Evolutionary conservation across 148 eudicot species (phyloP), one percentile per base, ranked within the genome.

Genomic region (Fagopyrum homotropicum): DNA sequence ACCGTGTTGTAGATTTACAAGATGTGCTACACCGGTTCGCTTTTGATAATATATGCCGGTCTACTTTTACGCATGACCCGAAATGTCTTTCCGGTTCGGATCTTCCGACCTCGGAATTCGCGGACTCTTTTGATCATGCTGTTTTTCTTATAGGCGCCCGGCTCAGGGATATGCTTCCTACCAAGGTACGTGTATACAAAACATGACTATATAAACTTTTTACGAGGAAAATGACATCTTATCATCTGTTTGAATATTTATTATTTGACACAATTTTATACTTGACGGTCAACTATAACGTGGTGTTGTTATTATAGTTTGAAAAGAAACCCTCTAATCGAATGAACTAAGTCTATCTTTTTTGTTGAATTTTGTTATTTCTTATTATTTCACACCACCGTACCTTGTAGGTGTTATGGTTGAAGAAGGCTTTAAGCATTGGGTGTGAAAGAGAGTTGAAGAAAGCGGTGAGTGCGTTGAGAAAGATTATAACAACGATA

Each of bases 381-480:
- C 40, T 35, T 1, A 35, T 35, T 1, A 35, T 35, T 35, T 2
- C 40, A 1, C 3, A 35, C 40, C 2, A 35, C 40, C 40, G 40
- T 1, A 35, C 40, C 2, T 35, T 35, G 5, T 35, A 66, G 71
- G 46, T 66, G 47, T 66, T 66, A 9, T 43, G 71, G 47, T 7
- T 40, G 17, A 66, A 43, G 71, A 66, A 66, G 71, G 71, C 19
- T 66, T 66, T 66, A 1, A 66, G 15, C 15, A 66, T 66, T 43
- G 71, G 71, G 71, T 4, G 7, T 66, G 71, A 66, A 66, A 66
- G 47, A 40, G 71, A 66, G 71, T 17, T 66, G 9, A 66, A 66
- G 45, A 40, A 66, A 14, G 40, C 10, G 45, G 45, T 43, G 46
- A 9, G 46, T 5, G 71, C 2, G 7, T 45, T 66, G 47, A 66